Evolutionary conservation across 139 green algal species (phyloP).

Genomic region (Mychonastes homosphaera): DNA sequence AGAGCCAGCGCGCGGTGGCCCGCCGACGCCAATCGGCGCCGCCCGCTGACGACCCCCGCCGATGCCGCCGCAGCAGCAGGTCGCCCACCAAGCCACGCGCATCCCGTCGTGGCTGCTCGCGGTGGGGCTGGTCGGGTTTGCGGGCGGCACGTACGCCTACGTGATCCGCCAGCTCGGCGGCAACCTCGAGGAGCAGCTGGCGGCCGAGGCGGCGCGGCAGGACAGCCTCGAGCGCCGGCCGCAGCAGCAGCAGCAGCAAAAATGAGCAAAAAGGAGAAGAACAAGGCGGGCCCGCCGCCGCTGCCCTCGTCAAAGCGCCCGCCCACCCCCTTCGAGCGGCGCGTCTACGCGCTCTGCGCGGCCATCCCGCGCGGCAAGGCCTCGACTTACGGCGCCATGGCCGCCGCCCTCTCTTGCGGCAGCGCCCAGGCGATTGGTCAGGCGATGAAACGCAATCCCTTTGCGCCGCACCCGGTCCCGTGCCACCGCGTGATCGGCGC

Average conservation of each 20-base stretch:
- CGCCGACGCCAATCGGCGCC: too few species aligned
- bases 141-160: conserved; percentile 36
- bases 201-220: conserved; percentile 27
- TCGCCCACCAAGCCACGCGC: conserved; percentile 2
- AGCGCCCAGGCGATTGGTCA: conserved; percentile 15
- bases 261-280: too few species aligned
- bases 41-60: too few species aligned
- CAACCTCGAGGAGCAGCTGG: conserved; percentile 37
- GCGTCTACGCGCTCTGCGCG: conserved; percentile 45
- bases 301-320: conserved; percentile 3
- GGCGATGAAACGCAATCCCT: conserved; percentile 62
- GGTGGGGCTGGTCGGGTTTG: conserved; percentile 24
- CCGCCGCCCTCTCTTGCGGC: conserved; percentile 24
- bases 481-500: conserved; percentile 67
- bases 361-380: conserved; percentile 57
- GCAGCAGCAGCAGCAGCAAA: background rate
- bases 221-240: background rate
- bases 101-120: conserved; percentile 35
- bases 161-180: conserved; percentile 24
- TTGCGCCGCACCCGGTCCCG: conserved; percentile 55
- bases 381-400: conserved; percentile 55
- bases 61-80: too few species aligned
- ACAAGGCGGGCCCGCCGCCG: too few species aligned
- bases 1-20: too few species aligned
- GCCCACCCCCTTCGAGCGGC: conserved; percentile 42